A percentile compares a stretch with the other conserved stretches of the same genome.
phyloP scores from a whole-genome alignment of 176 grass and related monocot genomes.

The Oryza meridionalis region DNA sequence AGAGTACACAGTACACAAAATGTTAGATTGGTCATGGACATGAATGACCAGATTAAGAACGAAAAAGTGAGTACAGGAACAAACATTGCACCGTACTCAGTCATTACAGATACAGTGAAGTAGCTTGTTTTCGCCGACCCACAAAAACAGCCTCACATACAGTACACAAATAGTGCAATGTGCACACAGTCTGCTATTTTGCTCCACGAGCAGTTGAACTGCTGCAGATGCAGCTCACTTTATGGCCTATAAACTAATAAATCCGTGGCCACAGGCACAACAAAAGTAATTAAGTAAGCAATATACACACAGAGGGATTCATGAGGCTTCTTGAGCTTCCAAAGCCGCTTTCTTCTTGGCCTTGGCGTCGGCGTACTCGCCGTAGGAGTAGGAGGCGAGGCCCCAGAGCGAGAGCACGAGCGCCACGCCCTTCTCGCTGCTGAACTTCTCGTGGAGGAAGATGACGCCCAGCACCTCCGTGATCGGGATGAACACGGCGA shows the following conservation, averaged over 20 bases:
- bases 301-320: neutral
- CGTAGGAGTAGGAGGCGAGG: slow-evolving; percentile 76
- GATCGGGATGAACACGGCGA: slow-evolving; percentile 65
- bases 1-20: neutral
- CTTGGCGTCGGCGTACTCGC: slow-evolving; percentile 52
- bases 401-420: slow-evolving; percentile 76
- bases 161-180: neutral
- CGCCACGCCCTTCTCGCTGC: slow-evolving; percentile 64
- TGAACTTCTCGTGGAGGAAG: slow-evolving; percentile 76
- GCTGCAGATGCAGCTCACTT: neutral
- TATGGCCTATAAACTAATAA: neutral
- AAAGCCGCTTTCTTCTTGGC: slow-evolving; percentile 38
- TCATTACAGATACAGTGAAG: neutral
- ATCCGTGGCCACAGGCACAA: neutral
- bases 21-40: neutral
- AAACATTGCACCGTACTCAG: neutral
- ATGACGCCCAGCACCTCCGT: slow-evolving; percentile 60
- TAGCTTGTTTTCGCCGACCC: neutral
- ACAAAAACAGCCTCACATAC: neutral
- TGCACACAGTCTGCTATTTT: neutral
- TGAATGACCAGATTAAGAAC: neutral
- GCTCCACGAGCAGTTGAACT: neutral
- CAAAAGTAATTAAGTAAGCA: neutral
- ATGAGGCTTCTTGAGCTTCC: neutral
- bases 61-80: neutral